phyloP scores from a whole-genome alignment of 2,329 filamentous ascomycete species.

The Berkeleyomyces rouxiae region DNA sequence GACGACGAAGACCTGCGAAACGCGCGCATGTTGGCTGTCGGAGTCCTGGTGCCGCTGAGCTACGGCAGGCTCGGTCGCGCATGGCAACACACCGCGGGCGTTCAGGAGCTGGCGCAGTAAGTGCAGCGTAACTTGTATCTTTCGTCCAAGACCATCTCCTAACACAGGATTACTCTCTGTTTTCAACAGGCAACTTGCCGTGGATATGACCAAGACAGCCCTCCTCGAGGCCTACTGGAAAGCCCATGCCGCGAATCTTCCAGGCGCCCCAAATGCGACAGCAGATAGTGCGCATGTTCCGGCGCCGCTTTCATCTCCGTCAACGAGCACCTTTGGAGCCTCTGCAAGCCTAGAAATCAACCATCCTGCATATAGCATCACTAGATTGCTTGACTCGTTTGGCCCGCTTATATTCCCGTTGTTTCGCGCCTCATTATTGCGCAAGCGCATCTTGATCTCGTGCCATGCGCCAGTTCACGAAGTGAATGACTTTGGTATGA shows the following conservation, averaged over 20 bases:
- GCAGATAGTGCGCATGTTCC: neutral
- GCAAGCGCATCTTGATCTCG: constrained; percentile 77
- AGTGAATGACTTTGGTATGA: constrained; percentile 73
- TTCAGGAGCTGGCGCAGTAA: constrained; percentile 61
- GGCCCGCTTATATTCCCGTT: constrained; percentile 86
- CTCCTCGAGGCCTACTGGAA: constrained; percentile 71
- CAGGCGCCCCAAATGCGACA: constrained; percentile 32
- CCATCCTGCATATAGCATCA: constrained; percentile 76
- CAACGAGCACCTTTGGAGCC: neutral
- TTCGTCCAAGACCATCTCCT: neutral
- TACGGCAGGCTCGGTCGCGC: constrained; percentile 72
- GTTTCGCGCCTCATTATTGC: constrained; percentile 68
- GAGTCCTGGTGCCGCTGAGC: constrained; percentile 70
- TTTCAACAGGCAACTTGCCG: constrained; percentile 37
- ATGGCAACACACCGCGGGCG: constrained; percentile 67
- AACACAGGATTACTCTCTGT: neutral
- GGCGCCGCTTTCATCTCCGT: neutral
- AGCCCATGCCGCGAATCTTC: constrained; percentile 20
- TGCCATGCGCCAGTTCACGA: constrained; percentile 72
- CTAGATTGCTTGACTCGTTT: constrained; percentile 61
- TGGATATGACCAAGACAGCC: constrained; percentile 44
- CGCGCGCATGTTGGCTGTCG: constrained; percentile 85
- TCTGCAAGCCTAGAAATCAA: constrained; percentile 23
- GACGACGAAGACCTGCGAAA: constrained; percentile 62
- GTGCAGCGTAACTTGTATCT: constrained; percentile 15